Evolutionary conservation across 192 early-diverging fungal species (phyloP).

Genomic region (Phycomyces blakesleeanus): DNA sequence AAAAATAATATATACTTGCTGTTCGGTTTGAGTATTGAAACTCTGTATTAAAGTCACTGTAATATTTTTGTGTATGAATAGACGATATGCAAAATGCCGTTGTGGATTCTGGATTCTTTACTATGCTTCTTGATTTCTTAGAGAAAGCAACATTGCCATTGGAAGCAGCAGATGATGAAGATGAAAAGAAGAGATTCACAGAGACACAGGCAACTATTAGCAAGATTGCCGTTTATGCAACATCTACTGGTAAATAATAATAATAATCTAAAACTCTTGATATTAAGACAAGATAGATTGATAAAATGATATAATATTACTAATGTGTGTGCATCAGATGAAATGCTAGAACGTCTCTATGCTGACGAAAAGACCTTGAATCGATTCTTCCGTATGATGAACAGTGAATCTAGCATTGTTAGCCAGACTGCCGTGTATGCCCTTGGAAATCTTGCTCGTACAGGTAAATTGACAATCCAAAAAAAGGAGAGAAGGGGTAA

Average conservation of each 20-base stretch:
- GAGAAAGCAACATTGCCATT: slow-evolving; percentile 22
- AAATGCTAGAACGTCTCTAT: slow-evolving; percentile 46
- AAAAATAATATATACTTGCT: too few relatives aligned
- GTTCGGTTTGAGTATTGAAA: too few relatives aligned
- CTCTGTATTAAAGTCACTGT: not conserved
- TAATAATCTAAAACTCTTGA: too few relatives aligned
- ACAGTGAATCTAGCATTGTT: slow-evolving; percentile 28
- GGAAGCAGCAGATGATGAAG: slow-evolving; percentile 39
- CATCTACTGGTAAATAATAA: slow-evolving; percentile 38
- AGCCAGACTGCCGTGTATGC: slow-evolving; percentile 50
- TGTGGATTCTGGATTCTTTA: slow-evolving; percentile 30
- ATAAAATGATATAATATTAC: not conserved
- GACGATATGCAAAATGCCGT: slow-evolving; percentile 42
- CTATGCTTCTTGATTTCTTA: slow-evolving; percentile 39
- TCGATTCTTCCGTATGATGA: slow-evolving; percentile 43
- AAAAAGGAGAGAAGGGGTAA: too few relatives aligned
- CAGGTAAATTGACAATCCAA: slow-evolving; percentile 33
- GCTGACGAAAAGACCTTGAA: slow-evolving; percentile 38
- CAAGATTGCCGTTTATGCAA: slow-evolving; percentile 43
- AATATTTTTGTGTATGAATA: not conserved
- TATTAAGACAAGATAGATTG: not conserved
- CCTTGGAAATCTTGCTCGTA: slow-evolving; percentile 69
- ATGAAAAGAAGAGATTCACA: slow-evolving; percentile 46
- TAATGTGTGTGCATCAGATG: slow-evolving; percentile 33
- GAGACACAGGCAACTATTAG: slow-evolving; percentile 39